A percentile compares a stretch with the other conserved stretches of the same genome.
phyloP scores from a whole-genome alignment of 148 eudicot species.

The Silene conica region DNA sequence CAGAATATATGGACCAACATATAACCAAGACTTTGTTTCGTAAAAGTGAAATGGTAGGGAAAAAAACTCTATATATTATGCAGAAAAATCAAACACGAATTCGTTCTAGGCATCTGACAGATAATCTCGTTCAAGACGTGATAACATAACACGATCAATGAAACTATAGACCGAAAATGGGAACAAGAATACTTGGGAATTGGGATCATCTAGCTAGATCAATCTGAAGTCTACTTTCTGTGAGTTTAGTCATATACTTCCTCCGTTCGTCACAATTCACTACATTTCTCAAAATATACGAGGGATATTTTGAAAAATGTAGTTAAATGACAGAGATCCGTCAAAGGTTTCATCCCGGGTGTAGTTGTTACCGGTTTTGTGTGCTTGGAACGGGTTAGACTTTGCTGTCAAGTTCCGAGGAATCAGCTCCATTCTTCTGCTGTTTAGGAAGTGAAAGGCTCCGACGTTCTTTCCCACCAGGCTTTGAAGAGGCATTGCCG shows the following conservation, averaged over 20 bases:
- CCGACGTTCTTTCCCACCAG: conserved; percentile 87
- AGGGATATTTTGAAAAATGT: not conserved
- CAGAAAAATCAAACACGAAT: not conserved
- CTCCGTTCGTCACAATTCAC: not conserved
- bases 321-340: conserved; percentile 18
- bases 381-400: conserved; percentile 34
- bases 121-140: not conserved
- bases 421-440: conserved; percentile 57
- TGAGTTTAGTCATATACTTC: not conserved
- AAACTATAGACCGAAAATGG: conserved; percentile 14
- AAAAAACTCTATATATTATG: conserved; percentile 1
- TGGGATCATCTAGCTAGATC: conserved; percentile 10
- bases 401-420: conserved; percentile 56
- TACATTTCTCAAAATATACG: not conserved
- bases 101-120: not conserved
- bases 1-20: not conserved
- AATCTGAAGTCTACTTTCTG: conserved; percentile 23
- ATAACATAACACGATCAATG: conserved; percentile 1
- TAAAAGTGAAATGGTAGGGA: not conserved
- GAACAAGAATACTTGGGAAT: not conserved
- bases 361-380: conserved; percentile 26
- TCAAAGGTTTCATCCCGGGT: conserved; percentile 8
- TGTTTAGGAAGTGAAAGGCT: conserved; percentile 54
- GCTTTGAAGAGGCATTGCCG: conserved; percentile 82
- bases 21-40: too few relatives aligned